phyloP scores from a whole-genome alignment of 1,284 basidiomycete genomes.

The Puccinia horiana region DNA sequence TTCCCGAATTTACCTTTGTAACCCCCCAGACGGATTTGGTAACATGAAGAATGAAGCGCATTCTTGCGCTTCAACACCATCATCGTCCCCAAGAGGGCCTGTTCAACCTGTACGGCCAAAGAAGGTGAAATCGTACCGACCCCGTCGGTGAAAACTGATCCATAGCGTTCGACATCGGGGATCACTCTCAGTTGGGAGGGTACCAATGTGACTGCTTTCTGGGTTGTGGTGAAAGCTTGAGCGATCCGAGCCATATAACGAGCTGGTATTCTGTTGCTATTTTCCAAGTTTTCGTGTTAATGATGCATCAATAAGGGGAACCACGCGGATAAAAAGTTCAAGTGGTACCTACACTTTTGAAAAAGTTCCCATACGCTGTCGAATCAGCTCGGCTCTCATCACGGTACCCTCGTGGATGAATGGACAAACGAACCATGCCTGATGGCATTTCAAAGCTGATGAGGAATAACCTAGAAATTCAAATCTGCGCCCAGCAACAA shows the following conservation, averaged over 20 bases:
- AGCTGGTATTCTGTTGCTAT: constrained; percentile 67
- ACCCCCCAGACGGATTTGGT: constrained; percentile 74
- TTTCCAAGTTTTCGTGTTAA: background rate
- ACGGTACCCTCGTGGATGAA: constrained; percentile 66
- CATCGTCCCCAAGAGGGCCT: constrained; percentile 55
- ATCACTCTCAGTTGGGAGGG: constrained; percentile 63
- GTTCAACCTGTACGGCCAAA: constrained; percentile 66
- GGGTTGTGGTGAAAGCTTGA: constrained; percentile 78
- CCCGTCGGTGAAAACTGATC: constrained; percentile 68
- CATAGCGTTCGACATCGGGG: constrained; percentile 61
- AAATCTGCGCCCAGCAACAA: constrained; percentile 68
- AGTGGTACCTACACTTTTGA: constrained; percentile 27
- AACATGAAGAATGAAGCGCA: constrained; percentile 58
- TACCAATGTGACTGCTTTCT: constrained; percentile 67
- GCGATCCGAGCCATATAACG: constrained; percentile 78
- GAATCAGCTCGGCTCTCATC: constrained; percentile 51
- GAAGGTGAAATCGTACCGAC: constrained; percentile 68
- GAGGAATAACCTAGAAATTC: constrained; percentile 74
- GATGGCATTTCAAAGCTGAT: constrained; percentile 70
- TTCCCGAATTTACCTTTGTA: constrained; percentile 62
- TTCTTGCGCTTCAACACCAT: constrained; percentile 52
- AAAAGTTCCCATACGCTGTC: constrained; percentile 52
- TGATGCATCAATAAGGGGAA: background rate
- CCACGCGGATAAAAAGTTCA: background rate
- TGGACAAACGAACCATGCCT: constrained; percentile 73